These are phyloP conservation scores for Thielaviopsis punctulata DNA, from an alignment of 2,329 filamentous ascomycete genomes.

Conservation along the genomic window DNA sequence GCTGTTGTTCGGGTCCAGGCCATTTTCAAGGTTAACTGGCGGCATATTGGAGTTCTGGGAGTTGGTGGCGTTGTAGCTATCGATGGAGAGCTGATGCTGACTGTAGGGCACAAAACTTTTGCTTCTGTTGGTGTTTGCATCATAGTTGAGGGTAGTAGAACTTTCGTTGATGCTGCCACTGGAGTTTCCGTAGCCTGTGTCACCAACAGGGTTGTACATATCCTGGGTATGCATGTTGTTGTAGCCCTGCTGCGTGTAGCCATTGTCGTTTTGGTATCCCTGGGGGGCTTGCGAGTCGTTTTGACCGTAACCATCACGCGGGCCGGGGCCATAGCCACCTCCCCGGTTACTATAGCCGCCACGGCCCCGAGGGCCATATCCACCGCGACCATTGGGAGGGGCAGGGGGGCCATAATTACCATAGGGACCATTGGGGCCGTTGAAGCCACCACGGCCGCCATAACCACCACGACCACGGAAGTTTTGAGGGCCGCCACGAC, in stretches of 20 bases:
- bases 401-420: constrained; percentile 20
- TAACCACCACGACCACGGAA: constrained; percentile 33
- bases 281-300: constrained; percentile 23
- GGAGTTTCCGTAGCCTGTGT: constrained; percentile 17
- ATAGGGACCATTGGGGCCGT: constrained; percentile 25
- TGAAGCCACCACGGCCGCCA: constrained; percentile 32
- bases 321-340: constrained; percentile 27
- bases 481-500: constrained; percentile 31
- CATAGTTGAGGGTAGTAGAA: not conserved
- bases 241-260: constrained; percentile 17
- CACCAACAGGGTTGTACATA: constrained; percentile 22
- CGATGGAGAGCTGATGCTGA: constrained; percentile 14
- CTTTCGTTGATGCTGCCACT: not conserved
- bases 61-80: constrained; percentile 18
- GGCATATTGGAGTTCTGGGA: constrained; percentile 1
- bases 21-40: constrained; percentile 9
- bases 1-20: constrained; percentile 28
- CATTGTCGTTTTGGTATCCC: constrained; percentile 22
- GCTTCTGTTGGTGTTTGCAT: constrained; percentile 6
- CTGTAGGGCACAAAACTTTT: constrained; percentile 8
- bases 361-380: constrained; percentile 26
- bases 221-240: constrained; percentile 22
- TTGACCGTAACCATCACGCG: constrained; percentile 20
- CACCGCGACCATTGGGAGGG: constrained; percentile 22
- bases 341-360: constrained; percentile 23